A percentile compares a stretch with the other conserved stretches of the same genome.
Conservation (phyloP, 106 monocot species). For the Allium sativum region DNA sequence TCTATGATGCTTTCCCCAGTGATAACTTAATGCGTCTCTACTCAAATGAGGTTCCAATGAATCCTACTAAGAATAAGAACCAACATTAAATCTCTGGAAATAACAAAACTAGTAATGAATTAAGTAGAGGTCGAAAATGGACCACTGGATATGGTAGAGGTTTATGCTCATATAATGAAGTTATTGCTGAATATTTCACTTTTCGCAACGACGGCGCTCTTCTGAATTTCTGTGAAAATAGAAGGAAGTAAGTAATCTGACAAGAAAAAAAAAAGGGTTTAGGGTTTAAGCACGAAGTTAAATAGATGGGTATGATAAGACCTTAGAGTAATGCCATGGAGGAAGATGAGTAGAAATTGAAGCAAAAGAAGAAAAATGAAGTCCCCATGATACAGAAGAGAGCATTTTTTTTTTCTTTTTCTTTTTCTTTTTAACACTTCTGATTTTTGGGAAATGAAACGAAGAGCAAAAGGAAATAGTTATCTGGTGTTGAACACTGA, state of each 20-base stretch:
- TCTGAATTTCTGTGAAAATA: not conserved
- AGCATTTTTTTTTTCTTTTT: not conserved
- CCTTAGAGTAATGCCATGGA: conserved; percentile 4
- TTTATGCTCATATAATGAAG: conserved; percentile 24
- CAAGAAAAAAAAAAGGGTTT: not conserved
- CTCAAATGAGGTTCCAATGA: conserved; percentile 83
- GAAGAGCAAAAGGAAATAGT: no score
- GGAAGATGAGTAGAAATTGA: not conserved
- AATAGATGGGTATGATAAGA: not conserved
- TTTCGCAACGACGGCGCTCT: conserved; percentile 10
- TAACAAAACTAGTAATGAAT: not conserved
- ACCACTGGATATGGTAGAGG: conserved; percentile 47
- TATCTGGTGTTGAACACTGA: no score
- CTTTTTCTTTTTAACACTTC: no score
- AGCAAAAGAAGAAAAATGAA: not conserved
- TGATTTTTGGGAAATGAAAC: no score
- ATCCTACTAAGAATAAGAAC: conserved; percentile 22
- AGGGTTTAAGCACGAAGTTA: not conserved
- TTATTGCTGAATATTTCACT: conserved; percentile 7
- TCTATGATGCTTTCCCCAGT: conserved; percentile 76
- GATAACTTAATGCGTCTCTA: conserved; percentile 53
- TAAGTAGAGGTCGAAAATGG: not conserved
- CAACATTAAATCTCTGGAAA: not conserved
- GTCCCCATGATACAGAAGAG: not conserved
- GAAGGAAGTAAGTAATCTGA: not conserved